phyloP scores from a whole-genome alignment of 1,284 basidiomycete species.

The Mycena sp. region DNA sequence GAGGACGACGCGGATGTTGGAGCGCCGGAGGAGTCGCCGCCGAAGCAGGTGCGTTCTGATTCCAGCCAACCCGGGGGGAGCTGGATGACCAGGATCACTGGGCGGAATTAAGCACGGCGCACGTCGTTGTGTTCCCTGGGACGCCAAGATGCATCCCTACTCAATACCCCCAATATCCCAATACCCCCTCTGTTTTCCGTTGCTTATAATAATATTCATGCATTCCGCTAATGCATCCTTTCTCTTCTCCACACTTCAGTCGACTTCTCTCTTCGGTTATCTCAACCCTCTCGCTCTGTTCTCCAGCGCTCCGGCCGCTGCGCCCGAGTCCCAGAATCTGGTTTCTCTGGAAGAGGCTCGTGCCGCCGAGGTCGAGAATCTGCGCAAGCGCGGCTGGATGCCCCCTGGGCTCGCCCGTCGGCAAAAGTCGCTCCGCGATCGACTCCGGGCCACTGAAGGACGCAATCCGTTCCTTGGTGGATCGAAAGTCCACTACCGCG shows the following conservation, averaged over 20 bases:
- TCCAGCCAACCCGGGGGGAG: slow-evolving; percentile 24
- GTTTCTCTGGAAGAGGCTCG: slow-evolving; percentile 28
- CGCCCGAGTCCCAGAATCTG: slow-evolving; percentile 21
- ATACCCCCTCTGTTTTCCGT: neutral
- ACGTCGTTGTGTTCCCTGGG: neutral
- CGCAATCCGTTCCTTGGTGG: slow-evolving; percentile 34
- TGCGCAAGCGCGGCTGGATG: slow-evolving; percentile 34
- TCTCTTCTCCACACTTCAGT: slow-evolving; percentile 12
- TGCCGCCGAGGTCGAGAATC: slow-evolving; percentile 27
- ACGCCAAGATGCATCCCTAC: neutral
- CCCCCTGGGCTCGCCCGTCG: slow-evolving; percentile 32
- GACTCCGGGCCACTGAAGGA: slow-evolving; percentile 26
- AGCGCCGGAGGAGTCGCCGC: slow-evolving; percentile 10
- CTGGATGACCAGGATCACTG: slow-evolving; percentile 28
- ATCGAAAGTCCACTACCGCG: slow-evolving; percentile 19
- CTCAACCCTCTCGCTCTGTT: slow-evolving; percentile 31
- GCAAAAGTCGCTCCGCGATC: slow-evolving; percentile 30
- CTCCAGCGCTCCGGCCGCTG: slow-evolving; percentile 2
- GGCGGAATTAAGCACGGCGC: slow-evolving; percentile 13
- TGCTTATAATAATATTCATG: slow-evolving; percentile 23
- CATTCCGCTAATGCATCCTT: slow-evolving; percentile 21
- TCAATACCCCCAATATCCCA: slow-evolving; percentile 10
- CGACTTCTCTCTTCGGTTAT: slow-evolving; percentile 27
- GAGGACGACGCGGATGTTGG: slow-evolving; percentile 17
- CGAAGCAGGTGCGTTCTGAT: slow-evolving; percentile 32